Conservation (phyloP, 2,329 filamentous ascomycete species). For the Trichoderma sp. region DNA sequence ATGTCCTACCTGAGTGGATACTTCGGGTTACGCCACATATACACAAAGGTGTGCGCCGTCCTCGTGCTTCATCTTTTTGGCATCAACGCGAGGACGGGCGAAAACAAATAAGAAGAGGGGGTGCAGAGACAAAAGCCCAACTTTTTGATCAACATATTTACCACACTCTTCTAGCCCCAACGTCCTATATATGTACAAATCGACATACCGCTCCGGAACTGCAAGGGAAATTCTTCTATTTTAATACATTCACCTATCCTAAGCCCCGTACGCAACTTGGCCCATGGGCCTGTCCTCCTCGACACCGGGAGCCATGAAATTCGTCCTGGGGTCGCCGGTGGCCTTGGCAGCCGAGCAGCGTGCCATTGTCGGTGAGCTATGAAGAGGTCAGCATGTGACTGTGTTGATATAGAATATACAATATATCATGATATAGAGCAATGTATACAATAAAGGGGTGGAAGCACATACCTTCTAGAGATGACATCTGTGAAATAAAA, state of each 20-base stretch:
- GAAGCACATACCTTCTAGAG: constrained; percentile 74
- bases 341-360: constrained; percentile 93
- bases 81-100: background rate
- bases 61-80: background rate
- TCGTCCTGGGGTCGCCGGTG: constrained; percentile 71
- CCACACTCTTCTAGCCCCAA: constrained; percentile 21
- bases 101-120: background rate
- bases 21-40: background rate
- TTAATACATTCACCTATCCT: constrained; percentile 32
- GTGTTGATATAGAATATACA: background rate
- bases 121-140: background rate
- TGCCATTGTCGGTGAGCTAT: constrained; percentile 94
- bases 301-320: constrained; percentile 72
- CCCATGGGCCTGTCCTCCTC: constrained; percentile 60
- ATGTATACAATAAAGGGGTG: background rate
- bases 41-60: background rate
- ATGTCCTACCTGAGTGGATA: background rate
- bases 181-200: constrained; percentile 43
- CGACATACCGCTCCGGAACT: constrained; percentile 30
- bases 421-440: background rate
- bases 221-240: constrained; percentile 35
- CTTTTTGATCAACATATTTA: constrained; percentile 28
- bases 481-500: constrained; percentile 99
- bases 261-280: constrained; percentile 58
- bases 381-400: constrained; percentile 25